These are phyloP conservation scores for Epicoccum nigrum DNA, from an alignment of 2,329 filamentous ascomycete species.

Conservation along the genomic window DNA sequence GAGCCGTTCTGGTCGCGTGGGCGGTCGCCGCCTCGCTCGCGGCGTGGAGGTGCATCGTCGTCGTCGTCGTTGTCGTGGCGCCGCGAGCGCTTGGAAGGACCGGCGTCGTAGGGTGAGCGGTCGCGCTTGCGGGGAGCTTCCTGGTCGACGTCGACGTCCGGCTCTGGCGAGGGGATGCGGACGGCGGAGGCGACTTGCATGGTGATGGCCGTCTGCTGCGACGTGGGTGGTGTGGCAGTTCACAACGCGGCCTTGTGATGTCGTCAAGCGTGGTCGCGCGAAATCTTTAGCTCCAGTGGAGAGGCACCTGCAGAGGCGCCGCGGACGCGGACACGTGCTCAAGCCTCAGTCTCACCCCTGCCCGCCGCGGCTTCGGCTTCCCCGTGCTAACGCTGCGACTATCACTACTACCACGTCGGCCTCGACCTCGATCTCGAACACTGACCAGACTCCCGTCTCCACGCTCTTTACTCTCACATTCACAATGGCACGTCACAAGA, in stretches of 20 bases:
- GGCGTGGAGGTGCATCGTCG: conserved; percentile 49
- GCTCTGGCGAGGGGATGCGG: conserved; percentile 61
- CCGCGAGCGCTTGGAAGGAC: conserved; percentile 48
- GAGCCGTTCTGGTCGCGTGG: conserved; percentile 51
- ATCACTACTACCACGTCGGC: too few relatives aligned
- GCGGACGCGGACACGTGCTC: conserved; percentile 8
- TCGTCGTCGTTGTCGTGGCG: conserved; percentile 27
- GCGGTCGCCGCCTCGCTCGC: conserved; percentile 74
- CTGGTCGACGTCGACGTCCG: conserved; percentile 54
- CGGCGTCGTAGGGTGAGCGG: conserved; percentile 54
- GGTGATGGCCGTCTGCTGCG: conserved; percentile 14
- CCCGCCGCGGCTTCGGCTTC: conserved; percentile 6
- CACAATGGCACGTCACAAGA: conserved; percentile 14
- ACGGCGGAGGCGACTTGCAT: conserved; percentile 56
- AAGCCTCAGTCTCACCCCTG: conserved; percentile 13
- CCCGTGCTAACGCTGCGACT: neutral
- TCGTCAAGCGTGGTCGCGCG: conserved; percentile 15
- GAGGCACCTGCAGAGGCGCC: too few relatives aligned
- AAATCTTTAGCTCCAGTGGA: conserved; percentile 34
- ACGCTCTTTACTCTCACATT: conserved; percentile 10
- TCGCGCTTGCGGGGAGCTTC: conserved; percentile 60
- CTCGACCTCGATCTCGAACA: conserved; percentile 10
- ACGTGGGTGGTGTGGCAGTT: neutral
- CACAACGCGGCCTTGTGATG: conserved; percentile 11
- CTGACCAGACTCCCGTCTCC: conserved; percentile 10